Evolutionary conservation across 2,329 filamentous ascomycete genomes (phyloP).

Genomic region (Zymoseptoria ardabiliae): DNA sequence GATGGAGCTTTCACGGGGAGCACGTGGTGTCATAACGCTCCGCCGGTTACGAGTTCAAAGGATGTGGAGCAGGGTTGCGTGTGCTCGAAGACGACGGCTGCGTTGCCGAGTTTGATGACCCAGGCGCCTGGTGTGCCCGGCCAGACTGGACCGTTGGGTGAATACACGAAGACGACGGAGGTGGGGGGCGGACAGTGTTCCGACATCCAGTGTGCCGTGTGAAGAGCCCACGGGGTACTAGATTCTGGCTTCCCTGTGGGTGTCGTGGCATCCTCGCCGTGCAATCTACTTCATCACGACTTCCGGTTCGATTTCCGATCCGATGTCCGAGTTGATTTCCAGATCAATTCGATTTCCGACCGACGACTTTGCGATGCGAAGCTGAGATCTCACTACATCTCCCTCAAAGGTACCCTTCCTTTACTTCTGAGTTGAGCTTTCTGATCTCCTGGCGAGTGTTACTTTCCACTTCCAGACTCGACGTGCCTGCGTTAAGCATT

Average conservation of each 20-base stretch:
- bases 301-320: no score
- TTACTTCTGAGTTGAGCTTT: no score
- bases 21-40: slow-evolving; percentile 28
- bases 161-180: slow-evolving; percentile 15
- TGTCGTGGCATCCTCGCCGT: no score
- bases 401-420: no score
- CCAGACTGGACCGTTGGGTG: slow-evolving; percentile 17
- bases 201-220: background rate
- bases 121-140: slow-evolving; percentile 11
- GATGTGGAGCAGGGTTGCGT: slow-evolving; percentile 25
- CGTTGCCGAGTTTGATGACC: slow-evolving; percentile 13
- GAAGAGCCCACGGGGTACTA: background rate
- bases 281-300: no score
- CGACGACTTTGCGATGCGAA: no score
- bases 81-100: slow-evolving; percentile 17
- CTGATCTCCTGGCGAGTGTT: no score
- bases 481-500: no score
- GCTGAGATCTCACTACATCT: no score
- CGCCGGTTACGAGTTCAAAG: slow-evolving; percentile 26
- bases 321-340: no score
- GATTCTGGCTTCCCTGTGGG: background rate
- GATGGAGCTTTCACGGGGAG: slow-evolving; percentile 27
- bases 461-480: no score
- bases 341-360: no score
- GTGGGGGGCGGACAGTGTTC: background rate